Evolutionary conservation across 1,139 yeast species (phyloP), one percentile per base, ranked within the genome.

Genomic region (Debaryomyces udenii): DNA sequence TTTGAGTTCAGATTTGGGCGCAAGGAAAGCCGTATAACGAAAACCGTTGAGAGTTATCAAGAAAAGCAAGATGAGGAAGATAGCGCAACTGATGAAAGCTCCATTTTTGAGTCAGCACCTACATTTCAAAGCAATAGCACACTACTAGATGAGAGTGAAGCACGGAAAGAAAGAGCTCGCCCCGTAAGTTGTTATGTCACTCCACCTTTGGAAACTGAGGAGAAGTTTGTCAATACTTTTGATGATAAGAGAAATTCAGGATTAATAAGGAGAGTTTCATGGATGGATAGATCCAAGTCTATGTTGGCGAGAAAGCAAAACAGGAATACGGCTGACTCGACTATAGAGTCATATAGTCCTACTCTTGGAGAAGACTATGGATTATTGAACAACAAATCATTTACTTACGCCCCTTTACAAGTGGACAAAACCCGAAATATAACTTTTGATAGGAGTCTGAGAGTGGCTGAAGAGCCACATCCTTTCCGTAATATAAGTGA

Each of bases 141-240:
- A 13, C 17, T 13, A 20, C 10, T 16, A 10, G 32, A 39, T 20
- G 35, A 35, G 4, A 15, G 14, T 11, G 31, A 14, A 16, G 31
- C 23, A 3, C 15, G 31, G 28, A 17, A 17, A 3, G 29, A n/a
- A 3, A 9, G 13, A 10, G 11, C 30, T n/a, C 47, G 58, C 37
- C 60, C 59, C 20, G 50, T 46, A 14, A 55, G 59, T 38, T 42
- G 53, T 37, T 56, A 53, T 31, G 49, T 48, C 1, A 57, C 60
- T 6, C 60, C 57, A 6, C 60, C 60, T 2, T 45, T 55, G 20
- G 49, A 45, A 10, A 28, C 31, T 5, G 36, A 29, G 2, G 41
- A 36, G 7, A 27, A 18, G n/a, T 10, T 26, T n/a, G 18, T 23
- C 23, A 6, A 16, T 10, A 16, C 9, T 17, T 9, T 6, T 15